These are phyloP conservation scores for Garcia nutans DNA, from an alignment of 345 rosid genomes.

Conservation along the genomic window DNA sequence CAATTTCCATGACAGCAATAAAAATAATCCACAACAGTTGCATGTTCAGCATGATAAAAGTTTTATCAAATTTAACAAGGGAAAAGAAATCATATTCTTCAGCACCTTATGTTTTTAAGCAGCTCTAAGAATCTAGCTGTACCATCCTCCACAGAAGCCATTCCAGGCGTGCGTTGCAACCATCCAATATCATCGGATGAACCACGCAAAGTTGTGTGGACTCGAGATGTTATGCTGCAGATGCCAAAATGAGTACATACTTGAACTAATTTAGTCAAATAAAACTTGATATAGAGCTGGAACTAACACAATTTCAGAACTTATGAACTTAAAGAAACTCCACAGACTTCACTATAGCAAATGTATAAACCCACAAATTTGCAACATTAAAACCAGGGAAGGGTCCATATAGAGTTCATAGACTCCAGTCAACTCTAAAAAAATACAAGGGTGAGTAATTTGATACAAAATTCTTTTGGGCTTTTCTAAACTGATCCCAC, in stretches of 20 bases:
- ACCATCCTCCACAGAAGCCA: conserved; percentile 61
- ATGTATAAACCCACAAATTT: background rate
- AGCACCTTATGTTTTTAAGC: conserved; percentile 51
- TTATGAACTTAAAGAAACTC: background rate
- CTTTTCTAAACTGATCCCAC: background rate
- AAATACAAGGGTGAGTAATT: background rate
- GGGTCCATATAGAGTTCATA: background rate
- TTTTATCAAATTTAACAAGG: background rate
- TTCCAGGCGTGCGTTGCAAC: conserved; percentile 57
- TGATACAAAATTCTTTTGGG: background rate
- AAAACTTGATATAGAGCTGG: background rate
- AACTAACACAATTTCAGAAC: background rate
- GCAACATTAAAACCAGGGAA: background rate
- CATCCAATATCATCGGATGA: conserved; percentile 75
- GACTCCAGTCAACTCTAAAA: background rate
- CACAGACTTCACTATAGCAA: conserved; percentile 2
- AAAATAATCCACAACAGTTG: background rate
- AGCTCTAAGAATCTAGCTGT: conserved; percentile 58
- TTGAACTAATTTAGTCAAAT: background rate
- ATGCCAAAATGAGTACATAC: conserved; percentile 14
- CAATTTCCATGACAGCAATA: background rate
- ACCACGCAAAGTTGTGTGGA: conserved; percentile 52
- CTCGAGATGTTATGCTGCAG: conserved; percentile 52
- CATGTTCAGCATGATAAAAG: background rate
- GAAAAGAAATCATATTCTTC: background rate